Evolutionary conservation across 805 yeast species (phyloP), one percentile per base, ranked within the genome.

Genomic region (Tetrapisispora pingtungensis): DNA sequence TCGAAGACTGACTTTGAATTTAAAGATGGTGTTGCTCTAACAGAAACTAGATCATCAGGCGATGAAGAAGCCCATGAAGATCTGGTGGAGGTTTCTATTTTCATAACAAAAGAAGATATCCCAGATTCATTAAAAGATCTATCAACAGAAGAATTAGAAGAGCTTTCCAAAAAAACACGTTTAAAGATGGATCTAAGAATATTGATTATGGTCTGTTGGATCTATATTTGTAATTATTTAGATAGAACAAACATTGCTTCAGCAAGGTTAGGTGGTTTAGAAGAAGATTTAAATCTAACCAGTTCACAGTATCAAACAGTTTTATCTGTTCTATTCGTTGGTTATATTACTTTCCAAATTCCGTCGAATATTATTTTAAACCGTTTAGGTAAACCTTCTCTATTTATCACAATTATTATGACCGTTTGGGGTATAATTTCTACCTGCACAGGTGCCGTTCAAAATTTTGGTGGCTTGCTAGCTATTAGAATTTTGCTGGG

Each of bases 241-340:
- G 82, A 77, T 57, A 67, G 75, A 46, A 72, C 79, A n/a, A 77
- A 76, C 53, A 74, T 77, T 44, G 81, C 81, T 49, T 77, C 77
- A 50, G 81, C 81, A 12, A 67, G 68, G 33, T 66, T 73, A 2
- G 80, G 77, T 18, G 81, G 81, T 4, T 49, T 77, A 48, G 58
- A 65, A 1, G 62, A 62, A 27, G 74, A 68, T 46, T 45, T 74
- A 18, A 62, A 65, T 5, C 55, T 74, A 24, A 52, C 59, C 1
- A 65, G 63, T 0, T 58, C 57, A 20, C 70, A 74, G 49, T 73
- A 64, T 50, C 67, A 71, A 27, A 66, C 64, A 30, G 68, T 66
- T 18, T 71, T 71, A 6, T 66, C 76, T 10, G 63, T 75, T 1
- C 61, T 73, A 27, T 75, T 64, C 46, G 71, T 74, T 48, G 64